Base-by-base conservation (phyloP, 306 rosid species). In the Ammopiptanthus mongolicus region DNA sequence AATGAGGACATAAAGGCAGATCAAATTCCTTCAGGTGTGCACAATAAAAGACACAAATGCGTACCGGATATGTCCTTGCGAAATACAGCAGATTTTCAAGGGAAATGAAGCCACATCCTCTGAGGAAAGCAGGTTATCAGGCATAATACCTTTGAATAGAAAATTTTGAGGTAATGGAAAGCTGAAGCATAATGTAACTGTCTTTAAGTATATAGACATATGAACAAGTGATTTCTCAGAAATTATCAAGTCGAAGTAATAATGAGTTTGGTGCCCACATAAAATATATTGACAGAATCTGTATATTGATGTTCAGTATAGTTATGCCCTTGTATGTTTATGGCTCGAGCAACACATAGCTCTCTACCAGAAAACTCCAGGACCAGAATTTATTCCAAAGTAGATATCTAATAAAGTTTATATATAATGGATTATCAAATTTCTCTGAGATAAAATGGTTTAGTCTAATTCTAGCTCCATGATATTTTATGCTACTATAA, bases 21-120 rank as follows among this genome's bases (percentile, higher is more conserved):
- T 81, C 47, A 14, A 44, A 18, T 56, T 76, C 60, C 52, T 41
- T 55, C 15, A 62, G 21, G 21, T 15, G 28, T 65, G 47, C 48
- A 23, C 42, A 66, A 55, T 11, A 48, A 78, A 79, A 78, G 61
- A 64, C 10, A 23, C 61, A 67, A 34, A 80, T 42, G 69, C 91
- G 67, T 92, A 95, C 96, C 86, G 97, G 99, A 75, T 80, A 90
- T 58, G 87, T 89, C 86, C 90, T 85, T n/a, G 97, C 87, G 5
- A 78, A 90, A 82, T 69, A 95, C 76, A 92, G 90, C 84, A 95
- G 79, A 80, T 95, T 95, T 87, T 95, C 99, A 2, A 95, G 99
- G 67, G 97, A 88, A 82, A 92, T 87, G 71, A 77, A 77, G 73
- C 98, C 97, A 56, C 99, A 90, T 65, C 99, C 96, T 93, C 99